Base-by-base conservation (phyloP, 345 rosid genomes). In the Moricandia arvensis region DNA sequence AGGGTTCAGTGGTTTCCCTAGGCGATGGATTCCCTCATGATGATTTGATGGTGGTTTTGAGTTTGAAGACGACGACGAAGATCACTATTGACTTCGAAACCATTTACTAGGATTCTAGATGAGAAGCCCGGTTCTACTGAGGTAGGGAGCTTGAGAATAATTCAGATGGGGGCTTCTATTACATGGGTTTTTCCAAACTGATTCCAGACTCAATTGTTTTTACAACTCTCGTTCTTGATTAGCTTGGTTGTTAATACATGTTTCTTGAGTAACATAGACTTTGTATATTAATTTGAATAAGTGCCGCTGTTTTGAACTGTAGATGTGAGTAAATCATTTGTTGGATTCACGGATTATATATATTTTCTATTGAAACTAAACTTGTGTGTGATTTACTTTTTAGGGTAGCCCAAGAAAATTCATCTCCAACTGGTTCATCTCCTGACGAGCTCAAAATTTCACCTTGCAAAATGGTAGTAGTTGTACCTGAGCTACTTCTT, bases 361-460 rank as follows among this genome's bases (percentile, higher is more conserved):
- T 34, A 21, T 21, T 7, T 41, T 41, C 13, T 5, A 9, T 8
- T 34, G 63, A 55, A 66, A 71, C 77, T 77, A 49, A 80, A 64
- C 69, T 58, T 64, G 5, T 45, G 33, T 49, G 75, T 61, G 45
- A 30, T 9, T 51, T 8, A 9, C 54, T n/a, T 76, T 79, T 68
- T 80, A 86, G 89, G 80, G 71, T 67, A 78, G 79, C n/a, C 71
- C 82, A 61, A 24, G 86, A 75, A 47, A 77, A 79, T 61, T 69
- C 61, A 30, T 77, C 72, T 13, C 80, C 73, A 43, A 72, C 69
- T 74, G 79, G 60, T 41, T 66, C 76, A 3, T 78, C 74, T 65
- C 80, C 71, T 74, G 72, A 60, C 58, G 80, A 73, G 66, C 78
- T 34, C 66, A 67, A 68, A 63, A 51, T 64, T 55, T 45, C 74